Evolutionary conservation across 306 rosid species (phyloP).

Genomic region (Biancaea sappan): DNA sequence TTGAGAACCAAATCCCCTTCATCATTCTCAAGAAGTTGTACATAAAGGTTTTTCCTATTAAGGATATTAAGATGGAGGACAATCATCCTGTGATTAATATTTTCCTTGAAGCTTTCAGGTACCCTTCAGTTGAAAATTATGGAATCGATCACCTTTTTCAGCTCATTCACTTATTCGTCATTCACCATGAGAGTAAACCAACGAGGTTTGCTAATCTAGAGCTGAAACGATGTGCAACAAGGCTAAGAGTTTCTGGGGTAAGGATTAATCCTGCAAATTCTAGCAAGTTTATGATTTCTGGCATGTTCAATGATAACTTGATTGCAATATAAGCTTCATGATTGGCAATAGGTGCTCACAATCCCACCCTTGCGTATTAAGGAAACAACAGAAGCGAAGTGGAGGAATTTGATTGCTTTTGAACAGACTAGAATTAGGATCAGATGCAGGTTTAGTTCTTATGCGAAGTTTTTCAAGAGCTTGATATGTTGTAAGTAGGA

Average conservation of each 20-base stretch:
- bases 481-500: slow-evolving; percentile 15
- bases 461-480: background rate
- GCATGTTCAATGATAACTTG: too few species aligned
- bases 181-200: background rate
- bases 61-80: background rate
- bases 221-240: background rate
- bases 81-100: too few species aligned
- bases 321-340: too few species aligned
- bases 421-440: background rate
- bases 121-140: too few species aligned
- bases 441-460: background rate
- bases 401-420: slow-evolving; percentile 35
- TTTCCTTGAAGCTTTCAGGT: too few species aligned
- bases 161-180: background rate
- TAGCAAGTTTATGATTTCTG: too few species aligned
- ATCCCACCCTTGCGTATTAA: background rate
- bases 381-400: slow-evolving; percentile 2
- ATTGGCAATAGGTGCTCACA: too few species aligned
- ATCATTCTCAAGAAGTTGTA: background rate
- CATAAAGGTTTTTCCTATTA: too few species aligned
- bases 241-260: background rate
- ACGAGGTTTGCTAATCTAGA: background rate
- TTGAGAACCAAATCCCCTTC: background rate
- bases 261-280: background rate
- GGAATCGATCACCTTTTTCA: background rate